Evolutionary conservation across 192 early-diverging fungal genomes (phyloP).

Genomic region (Pecoramyces ruminantium): DNA sequence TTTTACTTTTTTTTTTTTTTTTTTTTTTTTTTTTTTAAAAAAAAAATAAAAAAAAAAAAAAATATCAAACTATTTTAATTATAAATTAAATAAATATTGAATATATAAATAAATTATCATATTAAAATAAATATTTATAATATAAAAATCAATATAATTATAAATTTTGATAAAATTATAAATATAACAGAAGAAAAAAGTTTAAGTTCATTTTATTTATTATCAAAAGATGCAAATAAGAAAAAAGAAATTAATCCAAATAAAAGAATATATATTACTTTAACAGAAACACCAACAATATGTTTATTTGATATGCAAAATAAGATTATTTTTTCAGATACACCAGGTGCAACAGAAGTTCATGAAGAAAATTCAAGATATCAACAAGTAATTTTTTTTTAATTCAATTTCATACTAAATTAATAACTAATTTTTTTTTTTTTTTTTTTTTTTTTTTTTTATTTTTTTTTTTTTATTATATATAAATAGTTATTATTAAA

Average conservation of each 20-base stretch:
- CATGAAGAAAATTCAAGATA: conserved; percentile 27
- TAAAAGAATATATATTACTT: conserved; percentile 14
- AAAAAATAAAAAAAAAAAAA: too few species aligned
- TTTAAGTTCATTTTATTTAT: neutral
- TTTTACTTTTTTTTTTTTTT: too few species aligned
- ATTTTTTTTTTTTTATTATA: neutral
- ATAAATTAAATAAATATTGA: too few species aligned
- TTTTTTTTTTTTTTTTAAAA: too few species aligned
- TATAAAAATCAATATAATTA: too few species aligned
- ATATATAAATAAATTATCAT: too few species aligned
- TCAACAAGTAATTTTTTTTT: conserved; percentile 15
- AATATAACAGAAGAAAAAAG: too few species aligned
- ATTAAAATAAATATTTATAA: too few species aligned
- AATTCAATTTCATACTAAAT: too few species aligned
- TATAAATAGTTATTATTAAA: conserved; percentile 15
- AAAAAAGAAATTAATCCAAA: conserved; percentile 2
- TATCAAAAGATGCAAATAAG: neutral
- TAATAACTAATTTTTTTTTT: neutral
- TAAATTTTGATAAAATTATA: too few species aligned
- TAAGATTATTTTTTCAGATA: conserved; percentile 20
- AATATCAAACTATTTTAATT: too few species aligned
- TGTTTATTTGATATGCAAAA: conserved; percentile 20
- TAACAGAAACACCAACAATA: conserved; percentile 30
- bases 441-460: neutral
- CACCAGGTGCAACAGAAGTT: conserved; percentile 13